Conservation (phyloP, 2,329 filamentous ascomycete species). For the Cercospora sp. region DNA sequence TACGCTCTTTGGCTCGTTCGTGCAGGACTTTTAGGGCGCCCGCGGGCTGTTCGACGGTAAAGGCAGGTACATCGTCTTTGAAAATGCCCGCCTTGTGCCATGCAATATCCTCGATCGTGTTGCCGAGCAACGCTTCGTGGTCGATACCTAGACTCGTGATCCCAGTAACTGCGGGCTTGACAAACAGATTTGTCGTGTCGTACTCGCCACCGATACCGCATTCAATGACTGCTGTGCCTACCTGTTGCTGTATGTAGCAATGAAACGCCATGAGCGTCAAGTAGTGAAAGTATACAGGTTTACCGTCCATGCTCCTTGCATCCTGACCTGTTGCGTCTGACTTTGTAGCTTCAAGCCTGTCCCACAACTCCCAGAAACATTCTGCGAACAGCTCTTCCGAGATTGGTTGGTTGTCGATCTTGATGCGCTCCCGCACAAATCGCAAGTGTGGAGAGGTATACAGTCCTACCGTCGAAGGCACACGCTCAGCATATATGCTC, state of each 20-base stretch:
- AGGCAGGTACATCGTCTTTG: conserved; percentile 64
- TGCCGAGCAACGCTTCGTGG: conserved; percentile 77
- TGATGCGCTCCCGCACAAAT: conserved; percentile 80
- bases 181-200: conserved; percentile 85
- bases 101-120: conserved; percentile 76
- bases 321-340: conserved; percentile 52
- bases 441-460: conserved; percentile 86
- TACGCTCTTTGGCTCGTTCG: conserved; percentile 56
- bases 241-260: conserved; percentile 72
- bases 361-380: conserved; percentile 86
- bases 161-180: conserved; percentile 67
- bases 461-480: conserved; percentile 59
- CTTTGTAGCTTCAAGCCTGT: conserved; percentile 58
- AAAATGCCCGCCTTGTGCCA: conserved; percentile 94
- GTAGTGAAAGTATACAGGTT: conserved; percentile 91
- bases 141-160: conserved; percentile 84
- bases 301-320: conserved; percentile 57
- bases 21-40: conserved; percentile 57
- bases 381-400: conserved; percentile 67
- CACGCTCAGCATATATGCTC: conserved; percentile 36
- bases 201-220: conserved; percentile 94
- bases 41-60: conserved; percentile 60
- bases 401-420: conserved; percentile 72
- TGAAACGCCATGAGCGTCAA: conserved; percentile 87
- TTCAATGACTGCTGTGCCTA: conserved; percentile 80